Evolutionary conservation across 805 yeast species (phyloP).

Genomic region (Blastobotrys parvus): DNA sequence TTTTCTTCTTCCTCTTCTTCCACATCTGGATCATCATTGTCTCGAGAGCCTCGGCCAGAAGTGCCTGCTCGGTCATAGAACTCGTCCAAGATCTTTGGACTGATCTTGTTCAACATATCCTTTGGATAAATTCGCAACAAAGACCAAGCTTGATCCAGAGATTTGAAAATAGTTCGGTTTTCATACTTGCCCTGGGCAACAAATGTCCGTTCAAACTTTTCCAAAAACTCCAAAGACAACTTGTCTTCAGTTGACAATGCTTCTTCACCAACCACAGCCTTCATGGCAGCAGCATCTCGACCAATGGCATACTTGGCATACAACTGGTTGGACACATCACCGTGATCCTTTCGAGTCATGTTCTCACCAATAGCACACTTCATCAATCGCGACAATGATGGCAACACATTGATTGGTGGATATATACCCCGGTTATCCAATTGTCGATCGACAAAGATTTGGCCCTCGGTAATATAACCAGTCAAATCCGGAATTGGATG

Average conservation of each 20-base stretch:
- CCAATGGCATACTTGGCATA: conserved; percentile 99
- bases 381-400: conserved; percentile 96
- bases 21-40: conserved; percentile 39
- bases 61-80: conserved; percentile 72
- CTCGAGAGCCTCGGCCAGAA: conserved; percentile 18
- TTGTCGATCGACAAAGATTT: conserved; percentile 95
- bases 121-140: conserved; percentile 97
- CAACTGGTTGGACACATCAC: conserved; percentile 97
- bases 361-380: conserved; percentile 99
- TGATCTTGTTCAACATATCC: conserved; percentile 96
- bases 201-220: conserved; percentile 93
- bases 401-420: conserved; percentile 98
- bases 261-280: conserved; percentile 99
- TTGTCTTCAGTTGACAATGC: conserved; percentile 97
- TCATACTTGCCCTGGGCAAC: conserved; percentile 96
- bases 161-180: conserved; percentile 87
- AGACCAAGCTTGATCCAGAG: conserved; percentile 97
- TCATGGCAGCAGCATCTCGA: conserved; percentile 99
- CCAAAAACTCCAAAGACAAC: conserved; percentile 92
- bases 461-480: conserved; percentile 99
- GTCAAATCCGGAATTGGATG: conserved; percentile 99
- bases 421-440: conserved; percentile 93
- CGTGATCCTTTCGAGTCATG: conserved; percentile 99
- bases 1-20: conserved; percentile 28
- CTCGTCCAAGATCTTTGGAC: conserved; percentile 92